Base-by-base conservation (phyloP, 345 rosid species). In the Adansonia digitata region DNA sequence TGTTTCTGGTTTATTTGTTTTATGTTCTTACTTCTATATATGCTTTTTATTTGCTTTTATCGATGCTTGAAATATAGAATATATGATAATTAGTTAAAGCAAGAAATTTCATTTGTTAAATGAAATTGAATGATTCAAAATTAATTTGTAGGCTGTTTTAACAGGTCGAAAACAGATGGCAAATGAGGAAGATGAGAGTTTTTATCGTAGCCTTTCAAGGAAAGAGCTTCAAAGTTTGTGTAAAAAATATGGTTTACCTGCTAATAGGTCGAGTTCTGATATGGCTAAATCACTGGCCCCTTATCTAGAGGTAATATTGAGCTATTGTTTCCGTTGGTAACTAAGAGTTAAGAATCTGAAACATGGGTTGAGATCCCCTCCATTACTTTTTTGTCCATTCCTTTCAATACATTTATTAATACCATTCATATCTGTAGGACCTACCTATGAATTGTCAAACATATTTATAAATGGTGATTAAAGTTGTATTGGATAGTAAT, bases 221-320 rank as follows among this genome's bases (percentile, higher is more conserved):
- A 91, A 85, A 86, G 92, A 90, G 80, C 96, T 92, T 74, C 92
- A 89, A 66, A 85, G 82, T 81, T 71, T 89, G 74, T 90, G 97
- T 83, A 90, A 88, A 84, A 84, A 79, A 65, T 86, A 79, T 81
- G 85, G 88, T 59, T 82, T 92, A 78, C 97, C 96, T 31, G 90
- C 96, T 18, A 86, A 88, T 79, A 88, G 82, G 81, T 88, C 96
- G 13, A 91, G 82, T 55, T 81, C 78, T 1, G 89, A 89, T 62
- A 85, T 92, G 92, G 92, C 87, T 61, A 82, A 82, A 77, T 85
- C 85, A 29, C 77, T 92, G 61, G 80, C 82, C 75, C 83, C 84
- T 77, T 83, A 45, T 74, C 79, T 80, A 31, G 84, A 80, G 91
- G 95, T 88, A 83, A 66, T 70, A 39, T 22, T 2, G 5, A 45